Evolutionary conservation across 108 stramenopile species (phyloP), one percentile per base, ranked within the genome.

Genomic region (Fistulifera pelliculosa): DNA sequence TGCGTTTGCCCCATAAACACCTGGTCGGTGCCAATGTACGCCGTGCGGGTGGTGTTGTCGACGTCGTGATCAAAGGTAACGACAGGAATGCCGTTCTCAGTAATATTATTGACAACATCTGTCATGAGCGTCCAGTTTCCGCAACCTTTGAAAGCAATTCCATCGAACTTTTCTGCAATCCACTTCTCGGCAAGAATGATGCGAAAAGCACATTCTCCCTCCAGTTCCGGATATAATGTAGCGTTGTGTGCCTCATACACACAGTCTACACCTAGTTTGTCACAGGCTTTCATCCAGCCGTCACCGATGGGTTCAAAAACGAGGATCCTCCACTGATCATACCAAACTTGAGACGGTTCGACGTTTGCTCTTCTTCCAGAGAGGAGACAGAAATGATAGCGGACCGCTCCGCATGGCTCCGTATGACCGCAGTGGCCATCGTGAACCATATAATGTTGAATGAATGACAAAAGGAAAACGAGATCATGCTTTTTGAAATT

Each of bases 1-100:
- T 68, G 39, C n/a, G 69, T 53, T 24, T 16, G 13, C 16, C 74
- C 74, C 27, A 75, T 39, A 7, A 45, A 35, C 7, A 31, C 22
- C 19, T 71, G 56, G 47, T 75, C 66, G 13, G 74, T 75, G 4
- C 74, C 74, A 39, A 71, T 43, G 41, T 75, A 69, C 21, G 75
- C 65, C 27, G 24, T n/a, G 0, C 64, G 61, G 17, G 24, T 38
- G 10, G 63, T 41, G 47, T n/a, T 27, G 5, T 19, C 41, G 10
- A 64, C 53, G 39, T 71, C 70, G 16, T 38, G 19, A 52, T 71
- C 70, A 50, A 66, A 66, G 2, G 60, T 56, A 13, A 71, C 47
- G 8, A 71, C 65, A 14, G 60, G 65, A 16, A 66, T 57, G 10
- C 38, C 43, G n/a, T 55, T 49, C 4, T 49, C 62, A 0, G 26